These are phyloP conservation scores for Scytalidium lignicola DNA, from an alignment of 2,329 filamentous ascomycete genomes.

Conservation along the genomic window DNA sequence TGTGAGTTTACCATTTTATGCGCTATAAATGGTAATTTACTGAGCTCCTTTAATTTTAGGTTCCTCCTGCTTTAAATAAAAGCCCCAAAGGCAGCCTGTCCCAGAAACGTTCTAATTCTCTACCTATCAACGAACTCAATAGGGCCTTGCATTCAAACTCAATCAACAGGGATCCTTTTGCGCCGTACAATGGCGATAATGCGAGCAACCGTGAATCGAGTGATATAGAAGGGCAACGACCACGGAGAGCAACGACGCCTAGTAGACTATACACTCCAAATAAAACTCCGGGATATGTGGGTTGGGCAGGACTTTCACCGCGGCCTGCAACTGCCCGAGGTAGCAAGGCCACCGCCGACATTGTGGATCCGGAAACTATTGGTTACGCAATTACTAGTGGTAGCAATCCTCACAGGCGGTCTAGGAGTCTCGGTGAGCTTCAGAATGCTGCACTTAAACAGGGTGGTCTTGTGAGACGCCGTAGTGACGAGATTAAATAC, in stretches of 20 bases:
- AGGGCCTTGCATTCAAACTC: slow-evolving; percentile 58
- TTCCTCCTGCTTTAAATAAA: slow-evolving; percentile 33
- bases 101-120: slow-evolving; percentile 49
- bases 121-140: slow-evolving; percentile 57
- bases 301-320: slow-evolving; percentile 52
- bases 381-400: slow-evolving; percentile 59
- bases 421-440: slow-evolving; percentile 54
- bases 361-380: slow-evolving; percentile 32
- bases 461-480: slow-evolving; percentile 36
- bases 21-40: slow-evolving; percentile 4
- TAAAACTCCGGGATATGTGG: slow-evolving; percentile 34
- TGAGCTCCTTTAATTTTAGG: slow-evolving; percentile 25
- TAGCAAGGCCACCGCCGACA: slow-evolving; percentile 29
- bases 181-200: slow-evolving; percentile 42
- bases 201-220: slow-evolving; percentile 44
- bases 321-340: slow-evolving; percentile 55
- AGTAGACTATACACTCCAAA: slow-evolving; percentile 36
- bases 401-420: slow-evolving; percentile 46
- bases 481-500: slow-evolving; percentile 59
- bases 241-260: slow-evolving; percentile 37
- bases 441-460: slow-evolving; percentile 33
- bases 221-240: slow-evolving; percentile 32
- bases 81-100: slow-evolving; percentile 23
- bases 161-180: slow-evolving; percentile 41
- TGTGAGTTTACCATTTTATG: slow-evolving; percentile 34